These are phyloP conservation scores for Avicennia marina DNA, from an alignment of 257 asterid species.

Conservation along the genomic window DNA sequence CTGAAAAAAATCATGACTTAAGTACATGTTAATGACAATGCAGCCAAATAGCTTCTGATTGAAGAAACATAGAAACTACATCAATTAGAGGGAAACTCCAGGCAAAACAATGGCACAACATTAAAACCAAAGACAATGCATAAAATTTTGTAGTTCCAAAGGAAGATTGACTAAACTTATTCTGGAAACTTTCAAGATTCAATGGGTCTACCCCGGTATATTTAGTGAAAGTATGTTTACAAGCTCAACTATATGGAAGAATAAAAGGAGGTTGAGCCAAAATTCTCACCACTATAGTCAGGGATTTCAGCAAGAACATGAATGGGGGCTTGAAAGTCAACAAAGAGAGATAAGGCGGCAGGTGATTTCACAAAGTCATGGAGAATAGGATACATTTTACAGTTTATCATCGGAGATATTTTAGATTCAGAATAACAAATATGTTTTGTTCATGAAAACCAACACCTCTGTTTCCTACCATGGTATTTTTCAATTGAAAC, in stretches of 20 bases:
- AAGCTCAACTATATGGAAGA: background rate
- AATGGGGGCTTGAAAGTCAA: conserved; percentile 1
- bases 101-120: background rate
- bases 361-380: background rate
- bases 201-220: background rate
- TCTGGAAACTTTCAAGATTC: background rate
- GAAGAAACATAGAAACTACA: background rate
- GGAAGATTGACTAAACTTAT: too few relatives aligned
- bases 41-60: background rate
- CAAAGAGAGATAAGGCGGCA: background rate
- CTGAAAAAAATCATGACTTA: too few relatives aligned
- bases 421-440: background rate
- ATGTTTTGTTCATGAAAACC: background rate
- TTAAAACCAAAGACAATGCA: conserved; percentile 7
- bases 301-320: background rate
- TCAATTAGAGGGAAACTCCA: background rate
- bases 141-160: too few relatives aligned
- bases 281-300: background rate
- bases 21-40: background rate
- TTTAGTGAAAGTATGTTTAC: background rate
- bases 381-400: background rate
- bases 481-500: background rate
- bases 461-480: background rate
- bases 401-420: background rate
- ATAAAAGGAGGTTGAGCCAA: conserved; percentile 11